These are phyloP conservation scores for Axilococcus clingmanii DNA, from an alignment of 139 green algal genomes.

Conservation along the genomic window DNA sequence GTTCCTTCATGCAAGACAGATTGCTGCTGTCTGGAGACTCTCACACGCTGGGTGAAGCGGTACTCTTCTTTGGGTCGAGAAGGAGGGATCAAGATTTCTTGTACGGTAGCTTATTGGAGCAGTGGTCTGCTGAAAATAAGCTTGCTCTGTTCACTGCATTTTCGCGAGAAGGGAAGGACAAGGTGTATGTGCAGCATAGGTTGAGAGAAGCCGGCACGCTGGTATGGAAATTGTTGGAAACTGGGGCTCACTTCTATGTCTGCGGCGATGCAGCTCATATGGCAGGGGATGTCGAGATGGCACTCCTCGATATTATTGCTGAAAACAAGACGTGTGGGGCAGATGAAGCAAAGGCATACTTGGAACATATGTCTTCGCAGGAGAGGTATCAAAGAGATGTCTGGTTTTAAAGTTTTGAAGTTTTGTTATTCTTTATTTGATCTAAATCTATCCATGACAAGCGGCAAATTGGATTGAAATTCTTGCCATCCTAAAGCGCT, in stretches of 20 bases:
- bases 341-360: conserved; percentile 32
- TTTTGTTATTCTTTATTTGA: conserved; percentile 2
- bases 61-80: conserved; percentile 85
- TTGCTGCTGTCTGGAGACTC: background rate
- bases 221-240: conserved; percentile 67
- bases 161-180: conserved; percentile 72
- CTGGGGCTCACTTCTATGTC: conserved; percentile 76
- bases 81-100: conserved; percentile 75
- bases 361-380: conserved; percentile 32
- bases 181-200: conserved; percentile 93
- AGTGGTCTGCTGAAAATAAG: conserved; percentile 39
- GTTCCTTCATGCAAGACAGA: conserved; percentile 52
- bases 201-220: conserved; percentile 41
- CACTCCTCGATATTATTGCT: conserved; percentile 40
- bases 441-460: conserved; percentile 28
- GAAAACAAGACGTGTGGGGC: conserved; percentile 1
- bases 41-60: conserved; percentile 6
- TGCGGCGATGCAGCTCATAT: conserved; percentile 78
- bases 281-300: conserved; percentile 49
- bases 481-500: conserved; percentile 35
- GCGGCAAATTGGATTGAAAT: conserved; percentile 45
- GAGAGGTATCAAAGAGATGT: conserved; percentile 76
- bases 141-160: conserved; percentile 71
- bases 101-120: conserved; percentile 58
- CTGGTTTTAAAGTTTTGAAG: conserved; percentile 48